Base-by-base conservation (phyloP, 1,284 basidiomycete species). In the Bjerkandera adusta region DNA sequence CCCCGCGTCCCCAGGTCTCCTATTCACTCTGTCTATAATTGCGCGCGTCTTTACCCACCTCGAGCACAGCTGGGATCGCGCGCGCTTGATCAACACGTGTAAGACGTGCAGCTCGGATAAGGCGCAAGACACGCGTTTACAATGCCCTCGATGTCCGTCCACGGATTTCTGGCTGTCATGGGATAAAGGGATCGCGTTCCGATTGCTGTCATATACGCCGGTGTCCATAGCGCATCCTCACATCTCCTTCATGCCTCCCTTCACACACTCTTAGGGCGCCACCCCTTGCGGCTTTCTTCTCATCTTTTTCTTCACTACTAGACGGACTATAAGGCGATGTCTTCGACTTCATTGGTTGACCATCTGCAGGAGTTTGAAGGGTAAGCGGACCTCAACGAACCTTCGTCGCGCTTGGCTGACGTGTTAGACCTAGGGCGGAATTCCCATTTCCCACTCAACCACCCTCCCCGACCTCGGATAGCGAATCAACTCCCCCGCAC, bases 401-500 rank as follows among this genome's bases (percentile, higher is more conserved):
- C 13, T 18, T 20, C 27, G 13, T 34, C 6, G 32, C 20, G 15
- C 10, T 25, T 41, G 15, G 15, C 35, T 30, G 11, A 33, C 39
- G 24, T 18, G 11, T 12, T 18, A 37, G 44, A n/a, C n/a, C n/a
- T 15, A 43, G 46, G 29, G 30, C 20, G 16, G 32, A 43, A 24
- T 51, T 38, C 27, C 46, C 50, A 8, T 51, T 48, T 29, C 46
- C 43, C 13, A 25, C 36, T 10, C 18, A 45, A 36, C 30, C 26
- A 7, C 21, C 30, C 25, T 15, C 8, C 15, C 47, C 42, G 16
- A 43, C 38, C 18, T 32, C 45, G 5, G 49, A 40, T 12, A 48
- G 46, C 37, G 46, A 51, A 34, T 29, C 36, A 20, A 48, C 46
- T 8, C 50, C 50, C 24, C 50, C 50, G 25, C 45, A 45, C 26